These are phyloP conservation scores for Austroboletus eburneus DNA, from an alignment of 768 basidiomycete genomes.

Conservation along the genomic window DNA sequence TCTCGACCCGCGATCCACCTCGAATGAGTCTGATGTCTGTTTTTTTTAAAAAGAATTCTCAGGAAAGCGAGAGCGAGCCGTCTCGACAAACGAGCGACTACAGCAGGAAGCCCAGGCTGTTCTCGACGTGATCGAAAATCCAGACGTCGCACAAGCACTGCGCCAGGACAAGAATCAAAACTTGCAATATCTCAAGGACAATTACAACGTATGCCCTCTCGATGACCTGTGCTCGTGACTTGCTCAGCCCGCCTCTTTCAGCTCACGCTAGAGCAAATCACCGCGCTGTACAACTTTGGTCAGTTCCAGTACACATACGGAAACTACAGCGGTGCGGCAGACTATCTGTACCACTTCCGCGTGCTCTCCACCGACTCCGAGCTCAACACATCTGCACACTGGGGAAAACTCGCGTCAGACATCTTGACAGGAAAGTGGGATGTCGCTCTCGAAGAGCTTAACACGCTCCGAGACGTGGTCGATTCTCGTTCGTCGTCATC, in stretches of 20 bases:
- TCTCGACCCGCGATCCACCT: too few species aligned
- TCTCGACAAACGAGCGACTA: conserved; percentile 78
- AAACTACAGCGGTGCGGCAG: conserved; percentile 93
- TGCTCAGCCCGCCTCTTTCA: conserved; percentile 30
- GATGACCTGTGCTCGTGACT: conserved; percentile 1
- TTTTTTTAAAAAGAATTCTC: too few species aligned
- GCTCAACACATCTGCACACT: conserved; percentile 93
- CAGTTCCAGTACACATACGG: conserved; percentile 99
- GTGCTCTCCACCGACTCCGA: conserved; percentile 92
- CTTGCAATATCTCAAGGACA: conserved; percentile 87
- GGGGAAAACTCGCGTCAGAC: conserved; percentile 97
- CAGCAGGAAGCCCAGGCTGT: conserved; percentile 91
- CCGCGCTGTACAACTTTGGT: conserved; percentile 94
- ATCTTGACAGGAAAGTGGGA: conserved; percentile 96
- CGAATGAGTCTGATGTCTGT: too few species aligned
- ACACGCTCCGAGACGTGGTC: conserved; percentile 89
- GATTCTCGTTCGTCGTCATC: conserved; percentile 68
- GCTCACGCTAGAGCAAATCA: conserved; percentile 95
- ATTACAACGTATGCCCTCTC: conserved; percentile 66
- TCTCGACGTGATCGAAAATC: conserved; percentile 93
- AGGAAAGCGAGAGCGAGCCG: conserved; percentile 74
- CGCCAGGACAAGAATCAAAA: conserved; percentile 98
- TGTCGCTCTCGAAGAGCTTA: conserved; percentile 90
- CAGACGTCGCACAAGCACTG: conserved; percentile 90
- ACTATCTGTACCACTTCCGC: conserved; percentile 98